phyloP scores from a whole-genome alignment of 306 rosid genomes.

The Acacia confusa region DNA sequence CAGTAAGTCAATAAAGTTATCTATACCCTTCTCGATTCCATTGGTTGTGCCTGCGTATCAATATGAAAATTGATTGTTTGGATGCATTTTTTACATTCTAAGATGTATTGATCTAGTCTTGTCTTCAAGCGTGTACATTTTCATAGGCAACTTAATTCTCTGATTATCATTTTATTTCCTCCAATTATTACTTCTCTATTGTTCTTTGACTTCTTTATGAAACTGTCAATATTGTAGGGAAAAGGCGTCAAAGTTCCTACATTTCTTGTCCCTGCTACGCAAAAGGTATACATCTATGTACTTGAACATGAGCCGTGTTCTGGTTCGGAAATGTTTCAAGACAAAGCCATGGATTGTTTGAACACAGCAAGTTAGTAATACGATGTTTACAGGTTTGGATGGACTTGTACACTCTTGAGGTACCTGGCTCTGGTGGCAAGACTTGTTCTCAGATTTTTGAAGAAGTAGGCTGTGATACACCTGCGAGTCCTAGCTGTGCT shows the following conservation, averaged over 20 bases:
- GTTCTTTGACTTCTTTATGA: neutral
- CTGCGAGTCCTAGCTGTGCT: constrained; percentile 87
- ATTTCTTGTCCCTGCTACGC: constrained; percentile 89
- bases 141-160: neutral
- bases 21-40: neutral
- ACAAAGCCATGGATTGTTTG: neutral
- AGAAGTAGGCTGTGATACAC: constrained; percentile 91
- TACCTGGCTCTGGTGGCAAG: constrained; percentile 85
- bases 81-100: too few relatives aligned
- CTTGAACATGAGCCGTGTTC: neutral
- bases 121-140: too few relatives aligned
- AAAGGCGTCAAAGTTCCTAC: constrained; percentile 81
- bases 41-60: too few relatives aligned
- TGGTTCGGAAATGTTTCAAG: constrained; percentile 1
- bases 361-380: neutral
- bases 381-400: constrained; percentile 69
- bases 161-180: neutral
- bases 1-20: constrained; percentile 45
- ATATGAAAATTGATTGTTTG: too few relatives aligned
- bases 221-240: constrained; percentile 45
- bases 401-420: constrained; percentile 69
- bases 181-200: neutral
- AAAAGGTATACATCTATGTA: constrained; percentile 50
- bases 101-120: too few relatives aligned
- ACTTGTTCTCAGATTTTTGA: constrained; percentile 92